Base-by-base conservation (phyloP, 768 basidiomycete species). In the Lepiota brunneoincarnata region DNA sequence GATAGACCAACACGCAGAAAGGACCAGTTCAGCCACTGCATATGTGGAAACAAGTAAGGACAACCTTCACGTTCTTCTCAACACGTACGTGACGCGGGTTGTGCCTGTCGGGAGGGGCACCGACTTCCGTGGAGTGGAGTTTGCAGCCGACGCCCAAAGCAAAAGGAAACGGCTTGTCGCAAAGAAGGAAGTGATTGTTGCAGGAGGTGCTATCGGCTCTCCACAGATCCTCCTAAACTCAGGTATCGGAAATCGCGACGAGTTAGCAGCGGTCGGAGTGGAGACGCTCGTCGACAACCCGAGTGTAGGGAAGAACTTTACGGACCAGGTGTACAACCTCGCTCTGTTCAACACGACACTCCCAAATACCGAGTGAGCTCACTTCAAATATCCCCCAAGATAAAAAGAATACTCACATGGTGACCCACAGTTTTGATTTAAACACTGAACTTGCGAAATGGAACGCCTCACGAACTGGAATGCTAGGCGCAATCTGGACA, bases 201-300 rank as follows among this genome's bases (percentile, higher is more conserved):
- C 69, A 4, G 69, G 69, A 15, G 71, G 71, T 4, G 59, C 61
- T 15, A 61, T 69, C 49, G 67, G 64, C 9, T 65, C 67, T 1
- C 64, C 69, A 0, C 58, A 63, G 6, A 54, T 69, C 10, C 37
- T 66, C 4, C 42, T 66, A 35, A 53, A 59, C 9, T 66, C 64
- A 14, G 64, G 64, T 43, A 67, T 68, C 49, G 67, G 67, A 6
- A 40, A 57, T 24, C 49, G 53, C n/a, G 31, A 36, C 6, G 59
- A 59, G 26, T 37, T 64, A 11, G 51, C 54, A 28, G 41, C 47
- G 0, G 12, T 60, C 7, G 57, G 59, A 0, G 53, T 64, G n/a
- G 48, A 54, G 38, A 54, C 52, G 17, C 14, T 65, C 6, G 49
- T 59, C 12, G 47, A 62, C 26, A 59, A 59, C n/a, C 59, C 59